phyloP scores from a whole-genome alignment of 2,329 filamentous ascomycete species.

The Claviceps purpurea region DNA sequence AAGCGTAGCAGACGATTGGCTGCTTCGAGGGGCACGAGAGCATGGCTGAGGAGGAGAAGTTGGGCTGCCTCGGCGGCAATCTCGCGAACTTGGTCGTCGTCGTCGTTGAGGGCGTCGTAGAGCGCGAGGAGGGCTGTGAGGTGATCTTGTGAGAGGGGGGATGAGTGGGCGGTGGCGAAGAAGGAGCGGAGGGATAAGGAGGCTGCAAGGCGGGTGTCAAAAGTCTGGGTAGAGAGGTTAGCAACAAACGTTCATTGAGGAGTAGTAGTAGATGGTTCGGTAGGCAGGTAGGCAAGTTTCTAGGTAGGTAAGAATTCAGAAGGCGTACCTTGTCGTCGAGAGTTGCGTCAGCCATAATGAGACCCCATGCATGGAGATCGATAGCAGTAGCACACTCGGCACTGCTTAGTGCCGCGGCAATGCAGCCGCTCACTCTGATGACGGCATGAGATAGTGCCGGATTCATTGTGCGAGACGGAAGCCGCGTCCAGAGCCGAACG shows the following conservation, averaged over 20 bases:
- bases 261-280: too few species aligned
- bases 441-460: conserved; percentile 37
- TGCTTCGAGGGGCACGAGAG: conserved; percentile 34
- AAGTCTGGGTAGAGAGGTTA: conserved; percentile 31
- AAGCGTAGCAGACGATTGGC: conserved; percentile 30
- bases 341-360: conserved; percentile 34
- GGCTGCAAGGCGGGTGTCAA: conserved; percentile 51
- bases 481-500: conserved; percentile 25
- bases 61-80: conserved; percentile 40
- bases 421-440: conserved; percentile 31
- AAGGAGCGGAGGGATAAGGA: conserved; percentile 41
- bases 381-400: conserved; percentile 5
- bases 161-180: conserved; percentile 18
- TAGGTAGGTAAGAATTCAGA: background rate
- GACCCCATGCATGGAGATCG: conserved; percentile 30
- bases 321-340: conserved; percentile 31
- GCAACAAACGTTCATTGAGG: background rate
- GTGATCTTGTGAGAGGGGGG: conserved; percentile 19
- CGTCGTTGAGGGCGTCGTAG: conserved; percentile 71
- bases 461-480: conserved; percentile 27
- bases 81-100: conserved; percentile 78
- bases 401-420: conserved; percentile 24
- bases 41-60: conserved; percentile 33
- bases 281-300: background rate
- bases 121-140: conserved; percentile 50